These are phyloP conservation scores for Elaphomyces granulatus DNA, from an alignment of 495 filamentous ascomycete genomes.

Conservation along the genomic window DNA sequence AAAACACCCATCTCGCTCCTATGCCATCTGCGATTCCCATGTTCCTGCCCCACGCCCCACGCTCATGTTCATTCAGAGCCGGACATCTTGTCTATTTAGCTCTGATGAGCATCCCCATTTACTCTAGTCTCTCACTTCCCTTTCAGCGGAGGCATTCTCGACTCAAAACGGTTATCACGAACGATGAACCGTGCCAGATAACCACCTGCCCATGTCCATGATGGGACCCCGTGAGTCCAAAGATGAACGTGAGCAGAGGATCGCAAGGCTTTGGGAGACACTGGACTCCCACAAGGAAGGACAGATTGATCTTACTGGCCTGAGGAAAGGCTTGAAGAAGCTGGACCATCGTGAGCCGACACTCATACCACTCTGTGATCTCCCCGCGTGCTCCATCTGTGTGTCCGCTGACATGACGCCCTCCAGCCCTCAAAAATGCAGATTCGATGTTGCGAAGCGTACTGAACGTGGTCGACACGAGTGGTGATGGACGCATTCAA, in stretches of 20 bases:
- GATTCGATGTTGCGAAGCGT: conserved; percentile 72
- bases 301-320: conserved; percentile 62
- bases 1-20: too few species aligned
- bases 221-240: conserved; percentile 46
- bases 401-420: conserved; percentile 14
- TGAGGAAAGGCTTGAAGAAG: conserved; percentile 70
- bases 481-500: conserved; percentile 77
- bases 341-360: conserved; percentile 78
- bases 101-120: not conserved
- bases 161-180: too few species aligned
- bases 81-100: too few species aligned
- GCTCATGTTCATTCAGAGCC: too few species aligned
- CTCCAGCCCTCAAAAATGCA: conserved; percentile 80
- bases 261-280: conserved; percentile 65
- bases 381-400: not conserved
- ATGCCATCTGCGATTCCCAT: too few species aligned
- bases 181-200: too few species aligned
- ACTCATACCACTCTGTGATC: conserved; percentile 2
- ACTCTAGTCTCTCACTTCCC: too few species aligned
- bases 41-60: too few species aligned
- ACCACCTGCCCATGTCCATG: conserved; percentile 25
- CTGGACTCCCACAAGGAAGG: conserved; percentile 65
- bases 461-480: conserved; percentile 66
- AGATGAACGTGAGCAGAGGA: conserved; percentile 57
- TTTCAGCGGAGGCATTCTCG: too few species aligned